Evolutionary conservation across 768 basidiomycete genomes (phyloP).

Genomic region (Pleurotus platypus): DNA sequence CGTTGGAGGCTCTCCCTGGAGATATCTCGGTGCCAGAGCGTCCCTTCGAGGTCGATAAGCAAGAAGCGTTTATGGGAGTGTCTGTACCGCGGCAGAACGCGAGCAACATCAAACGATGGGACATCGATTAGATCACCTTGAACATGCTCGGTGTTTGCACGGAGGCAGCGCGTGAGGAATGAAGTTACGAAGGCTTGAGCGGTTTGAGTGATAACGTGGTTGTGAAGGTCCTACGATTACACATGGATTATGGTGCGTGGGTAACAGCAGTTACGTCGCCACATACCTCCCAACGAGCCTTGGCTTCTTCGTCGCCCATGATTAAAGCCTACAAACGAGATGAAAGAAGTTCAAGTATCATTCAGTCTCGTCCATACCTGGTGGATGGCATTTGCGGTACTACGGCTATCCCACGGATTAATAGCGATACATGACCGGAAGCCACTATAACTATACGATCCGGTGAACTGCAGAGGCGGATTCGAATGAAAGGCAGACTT

Average conservation of each 20-base stretch:
- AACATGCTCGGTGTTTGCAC: constrained; percentile 68
- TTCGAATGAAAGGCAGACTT: too few relatives aligned
- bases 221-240: constrained; percentile 60
- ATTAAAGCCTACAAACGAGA: constrained; percentile 50
- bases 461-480: constrained; percentile 61
- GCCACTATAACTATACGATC: constrained; percentile 81
- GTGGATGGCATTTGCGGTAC: constrained; percentile 79
- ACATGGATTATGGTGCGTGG: background rate
- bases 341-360: too few relatives aligned
- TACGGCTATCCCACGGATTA: constrained; percentile 83
- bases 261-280: background rate
- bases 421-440: constrained; percentile 84
- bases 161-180: constrained; percentile 73
- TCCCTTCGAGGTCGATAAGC: constrained; percentile 77
- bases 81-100: constrained; percentile 65
- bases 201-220: constrained; percentile 82
- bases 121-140: constrained; percentile 30
- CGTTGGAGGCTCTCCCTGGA: constrained; percentile 37
- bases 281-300: constrained; percentile 71
- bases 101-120: constrained; percentile 30
- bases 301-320: constrained; percentile 73
- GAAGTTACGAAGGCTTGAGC: constrained; percentile 80
- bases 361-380: constrained; percentile 24
- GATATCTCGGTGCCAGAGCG: constrained; percentile 67
- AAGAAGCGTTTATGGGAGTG: constrained; percentile 64